Evolutionary conservation across 768 basidiomycete genomes (phyloP).

Genomic region (Tulasnella sp.): DNA sequence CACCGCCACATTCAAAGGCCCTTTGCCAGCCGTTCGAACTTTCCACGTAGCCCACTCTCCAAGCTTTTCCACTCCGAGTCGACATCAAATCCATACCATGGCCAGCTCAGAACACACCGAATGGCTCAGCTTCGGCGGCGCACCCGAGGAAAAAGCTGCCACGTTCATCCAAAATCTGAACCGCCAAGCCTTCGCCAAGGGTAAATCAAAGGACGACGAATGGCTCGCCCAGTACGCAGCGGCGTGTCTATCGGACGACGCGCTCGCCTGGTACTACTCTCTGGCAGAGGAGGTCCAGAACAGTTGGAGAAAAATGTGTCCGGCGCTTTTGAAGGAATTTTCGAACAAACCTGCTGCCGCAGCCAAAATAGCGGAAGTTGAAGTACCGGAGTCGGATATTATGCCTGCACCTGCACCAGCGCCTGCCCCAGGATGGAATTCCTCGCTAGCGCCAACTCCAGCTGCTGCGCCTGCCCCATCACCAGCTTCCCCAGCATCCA

Average conservation of each 20-base stretch:
- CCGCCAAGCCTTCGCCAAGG: not conserved
- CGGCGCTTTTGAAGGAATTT: not conserved
- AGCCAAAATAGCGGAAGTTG: not conserved
- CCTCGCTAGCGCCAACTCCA: not conserved
- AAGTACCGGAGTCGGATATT: not conserved
- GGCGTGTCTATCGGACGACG: not conserved
- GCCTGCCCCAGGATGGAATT: not conserved
- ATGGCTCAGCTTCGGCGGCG: not conserved
- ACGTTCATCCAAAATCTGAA: not conserved
- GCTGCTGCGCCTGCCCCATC: not conserved
- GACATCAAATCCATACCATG: not conserved
- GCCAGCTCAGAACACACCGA: not conserved
- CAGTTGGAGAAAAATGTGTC: conserved; percentile 1
- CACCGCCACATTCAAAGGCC: not conserved
- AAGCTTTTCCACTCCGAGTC: not conserved
- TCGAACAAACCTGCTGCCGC: not conserved
- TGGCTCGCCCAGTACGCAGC: not conserved
- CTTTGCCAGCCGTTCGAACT: not conserved
- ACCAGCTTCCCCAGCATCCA: not conserved
- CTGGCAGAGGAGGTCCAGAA: not conserved
- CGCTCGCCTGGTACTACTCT: not conserved
- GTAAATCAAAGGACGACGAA: not conserved
- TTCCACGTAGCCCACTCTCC: not conserved
- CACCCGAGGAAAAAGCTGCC: not conserved
- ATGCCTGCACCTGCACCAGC: not conserved